phyloP scores from a whole-genome alignment of 2,329 filamentous ascomycete genomes.

The Venturia aucupariae region DNA sequence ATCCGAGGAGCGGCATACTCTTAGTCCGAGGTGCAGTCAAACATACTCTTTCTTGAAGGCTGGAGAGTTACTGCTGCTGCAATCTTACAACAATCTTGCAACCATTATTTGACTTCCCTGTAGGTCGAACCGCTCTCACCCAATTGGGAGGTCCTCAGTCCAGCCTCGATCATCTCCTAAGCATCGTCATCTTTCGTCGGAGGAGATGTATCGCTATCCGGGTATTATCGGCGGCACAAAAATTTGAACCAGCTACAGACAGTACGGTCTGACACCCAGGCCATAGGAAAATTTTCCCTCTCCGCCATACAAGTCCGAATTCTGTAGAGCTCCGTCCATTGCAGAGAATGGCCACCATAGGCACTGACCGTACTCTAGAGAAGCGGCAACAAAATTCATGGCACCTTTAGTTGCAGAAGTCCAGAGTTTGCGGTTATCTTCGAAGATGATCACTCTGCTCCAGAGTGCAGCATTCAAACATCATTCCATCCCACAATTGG shows the following conservation, averaged over 20 bases:
- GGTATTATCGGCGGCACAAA: not conserved
- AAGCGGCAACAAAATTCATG: no score
- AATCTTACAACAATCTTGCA: not conserved
- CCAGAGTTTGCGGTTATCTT: not conserved
- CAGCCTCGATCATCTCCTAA: not conserved
- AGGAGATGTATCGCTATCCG: not conserved
- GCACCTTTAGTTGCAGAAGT: not conserved
- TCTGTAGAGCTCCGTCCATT: no score
- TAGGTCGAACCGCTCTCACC: not conserved
- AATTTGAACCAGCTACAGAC: not conserved
- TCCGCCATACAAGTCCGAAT: no score
- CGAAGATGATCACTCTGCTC: not conserved
- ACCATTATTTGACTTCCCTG: not conserved
- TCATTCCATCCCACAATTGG: not conserved
- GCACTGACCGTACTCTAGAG: no score
- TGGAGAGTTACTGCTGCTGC: not conserved
- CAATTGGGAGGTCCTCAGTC: not conserved
- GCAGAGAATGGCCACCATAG: no score
- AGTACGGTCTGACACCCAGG: not conserved
- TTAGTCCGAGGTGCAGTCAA: not conserved
- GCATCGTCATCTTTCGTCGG: not conserved
- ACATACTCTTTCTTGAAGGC: not conserved
- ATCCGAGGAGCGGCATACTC: not conserved
- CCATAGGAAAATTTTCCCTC: no score
- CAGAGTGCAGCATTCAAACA: not conserved